A percentile compares a stretch with the other conserved stretches of the same genome.
Conservation (phyloP, 1,139 yeast species). For the Pneumocystis jirovecii region DNA sequence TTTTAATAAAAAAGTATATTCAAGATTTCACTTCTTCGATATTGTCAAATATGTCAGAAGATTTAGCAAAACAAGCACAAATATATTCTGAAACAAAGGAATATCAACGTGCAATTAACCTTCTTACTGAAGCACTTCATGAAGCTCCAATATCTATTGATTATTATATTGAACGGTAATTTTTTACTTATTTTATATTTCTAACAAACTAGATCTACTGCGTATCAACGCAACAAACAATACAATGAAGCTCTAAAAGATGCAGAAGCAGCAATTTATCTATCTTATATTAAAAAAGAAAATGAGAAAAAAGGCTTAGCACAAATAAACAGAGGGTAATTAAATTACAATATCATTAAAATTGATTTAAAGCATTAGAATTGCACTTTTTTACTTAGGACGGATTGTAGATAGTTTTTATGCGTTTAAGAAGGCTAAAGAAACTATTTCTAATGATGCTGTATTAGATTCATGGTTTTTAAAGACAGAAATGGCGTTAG, state of each 20-base stretch:
- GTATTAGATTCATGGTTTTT: constrained; percentile 36
- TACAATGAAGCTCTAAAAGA: constrained; percentile 38
- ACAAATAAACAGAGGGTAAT: constrained; percentile 39
- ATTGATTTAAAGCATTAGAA: constrained; percentile 26
- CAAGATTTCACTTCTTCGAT: not conserved
- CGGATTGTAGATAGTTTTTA: constrained; percentile 34
- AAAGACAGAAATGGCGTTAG: constrained; percentile 16
- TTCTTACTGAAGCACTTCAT: constrained; percentile 6
- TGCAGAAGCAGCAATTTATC: constrained; percentile 39
- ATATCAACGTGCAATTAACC: constrained; percentile 4
- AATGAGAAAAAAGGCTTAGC: constrained; percentile 42
- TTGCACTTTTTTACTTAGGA: constrained; percentile 27
- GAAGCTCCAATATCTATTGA: constrained; percentile 6
- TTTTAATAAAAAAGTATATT: not conserved
- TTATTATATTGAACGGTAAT: constrained; percentile 7
- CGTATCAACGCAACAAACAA: constrained; percentile 39
- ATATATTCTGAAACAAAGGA: not conserved
- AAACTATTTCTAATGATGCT: constrained; percentile 34
- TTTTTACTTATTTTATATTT: constrained; percentile 17
- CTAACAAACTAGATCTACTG: constrained; percentile 40
- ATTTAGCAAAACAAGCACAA: not conserved
- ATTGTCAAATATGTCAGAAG: not conserved
- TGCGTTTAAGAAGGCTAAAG: constrained; percentile 37
- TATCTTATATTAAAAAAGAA: constrained; percentile 40
- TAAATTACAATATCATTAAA: not conserved